phyloP scores from a whole-genome alignment of 768 basidiomycete species.

The Lactarius akahatsu region DNA sequence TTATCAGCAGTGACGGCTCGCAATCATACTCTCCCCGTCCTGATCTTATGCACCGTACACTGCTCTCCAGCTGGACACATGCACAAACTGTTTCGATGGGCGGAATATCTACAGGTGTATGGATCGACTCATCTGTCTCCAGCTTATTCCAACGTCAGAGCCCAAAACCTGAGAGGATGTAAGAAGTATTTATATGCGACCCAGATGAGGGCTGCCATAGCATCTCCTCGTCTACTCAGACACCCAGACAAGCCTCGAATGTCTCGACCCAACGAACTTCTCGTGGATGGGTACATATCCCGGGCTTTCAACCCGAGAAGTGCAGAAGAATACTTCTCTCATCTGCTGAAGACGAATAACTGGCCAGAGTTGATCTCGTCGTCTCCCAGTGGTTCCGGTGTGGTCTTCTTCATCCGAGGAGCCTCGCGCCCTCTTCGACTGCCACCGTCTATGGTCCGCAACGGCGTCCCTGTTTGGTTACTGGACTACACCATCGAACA shows the following conservation, averaged over 20 bases:
- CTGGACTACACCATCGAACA: constrained; percentile 1
- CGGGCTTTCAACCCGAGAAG: constrained; percentile 8
- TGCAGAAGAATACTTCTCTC: constrained; percentile 10
- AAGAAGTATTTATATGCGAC: constrained; percentile 13
- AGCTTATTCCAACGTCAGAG: background rate
- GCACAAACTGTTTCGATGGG: background rate
- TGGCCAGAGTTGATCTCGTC: too few species aligned
- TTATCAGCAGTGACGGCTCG: background rate
- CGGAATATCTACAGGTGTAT: background rate
- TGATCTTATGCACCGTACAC: background rate
- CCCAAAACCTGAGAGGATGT: background rate
- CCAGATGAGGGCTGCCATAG: background rate
- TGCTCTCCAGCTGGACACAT: constrained; percentile 21
- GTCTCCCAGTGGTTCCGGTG: background rate
- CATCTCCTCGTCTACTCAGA: background rate
- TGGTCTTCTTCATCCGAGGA: background rate
- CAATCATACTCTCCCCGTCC: background rate
- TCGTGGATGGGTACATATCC: constrained; percentile 23
- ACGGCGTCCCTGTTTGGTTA: constrained; percentile 1
- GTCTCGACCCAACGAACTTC: background rate
- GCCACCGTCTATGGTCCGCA: background rate
- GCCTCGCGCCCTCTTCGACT: background rate
- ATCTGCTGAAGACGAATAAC: constrained; percentile 27
- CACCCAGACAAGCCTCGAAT: background rate
- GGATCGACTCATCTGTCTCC: background rate